Percentiles rank a stretch among this genome's conserved stretches.
Conservation (phyloP, 257 asterid species). For the Scutellaria galericulata region DNA sequence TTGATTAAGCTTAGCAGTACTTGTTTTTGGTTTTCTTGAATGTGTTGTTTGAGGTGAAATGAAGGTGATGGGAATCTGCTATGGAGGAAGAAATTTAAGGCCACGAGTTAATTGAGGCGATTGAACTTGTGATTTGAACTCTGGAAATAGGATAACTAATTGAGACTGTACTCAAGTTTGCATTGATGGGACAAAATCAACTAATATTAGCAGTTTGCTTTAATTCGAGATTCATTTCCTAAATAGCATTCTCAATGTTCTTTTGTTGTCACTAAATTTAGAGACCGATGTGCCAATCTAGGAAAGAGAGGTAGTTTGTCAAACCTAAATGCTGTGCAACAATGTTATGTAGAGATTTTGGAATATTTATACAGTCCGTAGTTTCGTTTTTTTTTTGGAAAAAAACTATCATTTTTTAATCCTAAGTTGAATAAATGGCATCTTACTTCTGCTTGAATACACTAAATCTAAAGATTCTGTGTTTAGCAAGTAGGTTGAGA, state of each 20-base stretch:
- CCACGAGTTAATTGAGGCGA: too few relatives aligned
- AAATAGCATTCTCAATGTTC: not conserved
- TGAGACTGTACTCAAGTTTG: not conserved
- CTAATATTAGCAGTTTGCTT: not conserved
- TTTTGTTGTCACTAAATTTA: not conserved
- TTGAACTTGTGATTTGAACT: not conserved
- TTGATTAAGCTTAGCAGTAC: too few relatives aligned
- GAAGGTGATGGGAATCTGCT: too few relatives aligned
- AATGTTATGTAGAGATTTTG: not conserved
- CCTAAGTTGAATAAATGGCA: not conserved
- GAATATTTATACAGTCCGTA: not conserved
- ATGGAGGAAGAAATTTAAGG: too few relatives aligned
- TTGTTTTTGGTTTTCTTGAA: too few relatives aligned
- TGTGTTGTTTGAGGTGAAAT: too few relatives aligned
- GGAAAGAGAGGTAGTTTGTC: too few relatives aligned
- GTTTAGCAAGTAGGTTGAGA: not conserved
- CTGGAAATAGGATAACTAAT: constrained; percentile 13
- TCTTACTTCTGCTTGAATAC: too few relatives aligned
- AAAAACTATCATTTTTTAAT: not conserved
- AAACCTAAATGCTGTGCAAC: not conserved
- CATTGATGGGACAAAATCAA: not conserved
- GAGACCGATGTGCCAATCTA: too few relatives aligned
- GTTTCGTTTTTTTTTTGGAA: not conserved
- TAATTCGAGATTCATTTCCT: not conserved
- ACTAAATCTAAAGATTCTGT: not conserved